A percentile compares a stretch with the other conserved stretches of the same genome.
Evolutionary conservation across 805 yeast species (phyloP).

Genomic region (Pichia eremophila): DNA sequence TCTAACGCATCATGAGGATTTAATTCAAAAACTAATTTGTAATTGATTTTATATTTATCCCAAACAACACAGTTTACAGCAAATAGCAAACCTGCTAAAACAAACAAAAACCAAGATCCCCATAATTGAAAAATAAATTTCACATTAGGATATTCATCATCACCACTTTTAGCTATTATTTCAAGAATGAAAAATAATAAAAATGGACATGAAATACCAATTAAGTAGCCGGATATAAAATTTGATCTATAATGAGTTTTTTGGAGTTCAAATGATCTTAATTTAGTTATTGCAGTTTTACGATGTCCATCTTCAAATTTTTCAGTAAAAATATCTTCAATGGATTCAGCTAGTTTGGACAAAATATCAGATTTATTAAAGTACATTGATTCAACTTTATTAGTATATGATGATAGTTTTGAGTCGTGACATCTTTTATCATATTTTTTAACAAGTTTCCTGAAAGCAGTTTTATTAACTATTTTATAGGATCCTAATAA

Average conservation of each 20-base stretch:
- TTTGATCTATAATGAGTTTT: slow-evolving; percentile 35
- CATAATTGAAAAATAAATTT: slow-evolving; percentile 67
- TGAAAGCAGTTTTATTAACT: slow-evolving; percentile 76
- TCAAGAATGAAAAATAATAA: slow-evolving; percentile 22
- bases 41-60: slow-evolving; percentile 69
- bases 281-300: slow-evolving; percentile 60
- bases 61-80: slow-evolving; percentile 65
- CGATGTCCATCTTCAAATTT: slow-evolving; percentile 63
- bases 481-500: slow-evolving; percentile 60
- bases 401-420: slow-evolving; percentile 40
- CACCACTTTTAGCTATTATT: slow-evolving; percentile 4
- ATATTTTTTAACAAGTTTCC: slow-evolving; percentile 82
- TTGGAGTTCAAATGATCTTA: slow-evolving; percentile 37
- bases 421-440: slow-evolving; percentile 58
- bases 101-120: slow-evolving; percentile 76
- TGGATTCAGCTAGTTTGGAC: slow-evolving; percentile 46
- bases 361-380: slow-evolving; percentile 54
- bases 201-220: slow-evolving; percentile 68
- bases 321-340: slow-evolving; percentile 58
- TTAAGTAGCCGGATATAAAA: slow-evolving; percentile 53
- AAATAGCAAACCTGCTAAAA: slow-evolving; percentile 53
- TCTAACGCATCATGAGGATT: slow-evolving; percentile 58
- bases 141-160: slow-evolving; percentile 41
- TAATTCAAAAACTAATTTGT: slow-evolving; percentile 85
- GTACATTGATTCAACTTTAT: slow-evolving; percentile 42